Conservation (phyloP, 495 filamentous ascomycete genomes). For the Hypoxylon crocopeplum region DNA sequence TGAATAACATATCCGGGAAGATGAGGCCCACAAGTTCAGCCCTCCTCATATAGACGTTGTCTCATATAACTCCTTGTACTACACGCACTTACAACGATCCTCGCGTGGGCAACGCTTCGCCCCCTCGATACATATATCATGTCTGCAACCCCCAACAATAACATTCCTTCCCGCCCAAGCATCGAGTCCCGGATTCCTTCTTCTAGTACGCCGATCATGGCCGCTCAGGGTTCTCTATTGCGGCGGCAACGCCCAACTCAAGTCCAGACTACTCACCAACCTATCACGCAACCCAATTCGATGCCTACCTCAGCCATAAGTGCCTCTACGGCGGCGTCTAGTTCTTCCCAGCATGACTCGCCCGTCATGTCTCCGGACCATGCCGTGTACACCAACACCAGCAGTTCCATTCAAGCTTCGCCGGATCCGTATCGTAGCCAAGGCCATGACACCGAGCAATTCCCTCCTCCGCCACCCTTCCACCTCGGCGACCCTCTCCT, state of each 20-base stretch:
- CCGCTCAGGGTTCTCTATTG: conserved; percentile 33
- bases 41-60: conserved; percentile 40
- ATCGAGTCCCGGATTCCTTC: conserved; percentile 36
- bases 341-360: conserved; percentile 51
- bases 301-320: conserved; percentile 50
- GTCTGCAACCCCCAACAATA: conserved; percentile 41
- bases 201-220: conserved; percentile 38
- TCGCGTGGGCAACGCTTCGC: conserved; percentile 34
- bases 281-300: conserved; percentile 42
- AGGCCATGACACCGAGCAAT: conserved; percentile 39
- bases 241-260: conserved; percentile 49
- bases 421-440: conserved; percentile 44
- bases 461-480: conserved; percentile 41
- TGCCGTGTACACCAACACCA: conserved; percentile 45
- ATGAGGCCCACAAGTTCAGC: conserved; percentile 45
- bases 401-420: conserved; percentile 50
- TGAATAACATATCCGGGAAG: conserved; percentile 39
- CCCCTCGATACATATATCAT: conserved; percentile 44
- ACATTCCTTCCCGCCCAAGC: conserved; percentile 35
- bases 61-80: conserved; percentile 37
- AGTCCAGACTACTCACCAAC: conserved; percentile 47
- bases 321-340: conserved; percentile 51
- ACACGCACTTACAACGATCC: conserved; percentile 32
- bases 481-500: conserved; percentile 54
- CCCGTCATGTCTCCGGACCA: conserved; percentile 50